A percentile compares a stretch with the other conserved stretches of the same genome.
phyloP scores from a whole-genome alignment of 1,284 basidiomycete genomes.

The Ceratobasidium sp. region DNA sequence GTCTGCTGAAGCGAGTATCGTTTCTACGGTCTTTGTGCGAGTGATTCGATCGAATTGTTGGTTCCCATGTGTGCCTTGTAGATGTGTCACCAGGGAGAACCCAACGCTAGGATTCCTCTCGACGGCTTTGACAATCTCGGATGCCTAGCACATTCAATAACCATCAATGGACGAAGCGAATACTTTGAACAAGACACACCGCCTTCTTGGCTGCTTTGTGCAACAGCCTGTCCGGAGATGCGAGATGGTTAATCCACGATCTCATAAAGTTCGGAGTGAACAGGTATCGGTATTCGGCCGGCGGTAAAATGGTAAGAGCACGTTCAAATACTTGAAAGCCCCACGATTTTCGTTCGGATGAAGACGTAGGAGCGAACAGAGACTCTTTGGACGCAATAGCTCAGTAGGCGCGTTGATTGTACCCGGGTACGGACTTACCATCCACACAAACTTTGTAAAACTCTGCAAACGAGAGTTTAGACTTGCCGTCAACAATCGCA shows the following conservation, averaged over 20 bases:
- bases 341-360: constrained; percentile 93
- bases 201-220: constrained; percentile 89
- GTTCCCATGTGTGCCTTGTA: constrained; percentile 88
- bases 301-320: constrained; percentile 77
- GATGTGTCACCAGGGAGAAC: constrained; percentile 86
- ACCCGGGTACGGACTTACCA: constrained; percentile 65
- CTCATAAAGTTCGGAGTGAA: constrained; percentile 98
- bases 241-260: constrained; percentile 95
- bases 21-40: constrained; percentile 93
- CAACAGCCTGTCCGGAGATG: constrained; percentile 86
- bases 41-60: constrained; percentile 93
- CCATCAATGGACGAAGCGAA: constrained; percentile 37
- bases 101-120: constrained; percentile 84
- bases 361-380: constrained; percentile 86
- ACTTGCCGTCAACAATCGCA: constrained; percentile 62
- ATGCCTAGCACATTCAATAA: constrained; percentile 63
- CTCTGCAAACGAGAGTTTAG: constrained; percentile 83
- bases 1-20: constrained; percentile 83
- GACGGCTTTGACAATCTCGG: constrained; percentile 81
- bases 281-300: constrained; percentile 81
- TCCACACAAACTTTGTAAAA: constrained; percentile 93
- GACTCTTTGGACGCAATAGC: constrained; percentile 70
- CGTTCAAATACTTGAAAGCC: constrained; percentile 94
- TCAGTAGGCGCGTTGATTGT: constrained; percentile 46
- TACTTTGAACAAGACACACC: constrained; percentile 61